Conservation (phyloP, 1,284 basidiomycete species). For the Puccinia sorghi region DNA sequence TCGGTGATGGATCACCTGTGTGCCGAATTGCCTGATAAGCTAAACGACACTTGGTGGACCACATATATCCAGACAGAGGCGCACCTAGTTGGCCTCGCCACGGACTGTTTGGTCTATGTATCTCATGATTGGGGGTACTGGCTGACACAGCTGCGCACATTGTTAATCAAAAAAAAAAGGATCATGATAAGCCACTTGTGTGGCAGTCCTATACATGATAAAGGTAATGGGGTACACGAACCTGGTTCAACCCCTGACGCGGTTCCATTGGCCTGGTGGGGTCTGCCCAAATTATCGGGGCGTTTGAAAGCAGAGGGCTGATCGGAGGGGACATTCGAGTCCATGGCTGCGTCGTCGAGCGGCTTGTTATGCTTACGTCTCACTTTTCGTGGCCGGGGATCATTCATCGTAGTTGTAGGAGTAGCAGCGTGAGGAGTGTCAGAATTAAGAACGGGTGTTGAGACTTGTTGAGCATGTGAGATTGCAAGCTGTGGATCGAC, state of each 20-base stretch:
- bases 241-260: not conserved
- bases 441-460: not conserved
- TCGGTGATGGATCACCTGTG: not conserved
- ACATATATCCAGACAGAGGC: not conserved
- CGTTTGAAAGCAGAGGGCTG: not conserved
- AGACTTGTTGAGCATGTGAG: not conserved
- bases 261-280: not conserved
- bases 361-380: not conserved
- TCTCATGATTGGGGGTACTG: conserved; percentile 1
- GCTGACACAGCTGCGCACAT: not conserved
- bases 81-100: not conserved
- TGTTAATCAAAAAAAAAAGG: not conserved
- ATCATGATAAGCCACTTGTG: not conserved
- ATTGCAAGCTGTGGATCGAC: not conserved
- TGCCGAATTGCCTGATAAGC: not conserved
- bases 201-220: not conserved
- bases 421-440: not conserved
- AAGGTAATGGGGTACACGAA: not conserved
- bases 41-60: not conserved
- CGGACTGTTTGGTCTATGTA: not conserved
- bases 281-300: not conserved
- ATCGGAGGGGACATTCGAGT: not conserved
- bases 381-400: conserved; percentile 1
- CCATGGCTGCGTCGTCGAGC: not conserved
- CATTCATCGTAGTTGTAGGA: not conserved